Percentiles rank a stretch among this genome's conserved stretches.
Evolutionary conservation across 768 basidiomycete genomes (phyloP).

Genomic region (Kwoniella mangroviensis): DNA sequence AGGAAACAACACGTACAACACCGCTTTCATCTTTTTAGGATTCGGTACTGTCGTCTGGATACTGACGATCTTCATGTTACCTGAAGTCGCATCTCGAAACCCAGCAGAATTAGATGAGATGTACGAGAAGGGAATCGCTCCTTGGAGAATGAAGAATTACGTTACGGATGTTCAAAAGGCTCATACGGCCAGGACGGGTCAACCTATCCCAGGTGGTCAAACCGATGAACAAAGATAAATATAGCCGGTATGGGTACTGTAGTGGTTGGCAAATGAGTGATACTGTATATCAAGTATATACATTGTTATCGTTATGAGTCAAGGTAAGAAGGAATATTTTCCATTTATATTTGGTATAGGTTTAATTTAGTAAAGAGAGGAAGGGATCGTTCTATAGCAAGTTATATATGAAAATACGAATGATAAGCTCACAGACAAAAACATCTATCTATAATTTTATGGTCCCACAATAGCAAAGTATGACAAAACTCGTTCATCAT

Average conservation of each 20-base stretch:
- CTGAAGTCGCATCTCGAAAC: conserved; percentile 27
- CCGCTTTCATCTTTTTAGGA: conserved; percentile 21
- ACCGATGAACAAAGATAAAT: background rate
- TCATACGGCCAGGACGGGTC: conserved; percentile 17
- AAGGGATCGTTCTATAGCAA: no score
- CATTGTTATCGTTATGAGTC: no score
- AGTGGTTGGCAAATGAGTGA: no score
- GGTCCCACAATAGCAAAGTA: no score
- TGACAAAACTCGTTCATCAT: no score
- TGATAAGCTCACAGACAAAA: no score
- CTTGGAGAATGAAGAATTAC: conserved; percentile 25
- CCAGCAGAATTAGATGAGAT: conserved; percentile 40
- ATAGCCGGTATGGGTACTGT: background rate
- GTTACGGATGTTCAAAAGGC: conserved; percentile 30
- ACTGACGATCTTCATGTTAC: conserved; percentile 17
- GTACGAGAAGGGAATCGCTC: conserved; percentile 27
- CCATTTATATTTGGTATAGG: no score
- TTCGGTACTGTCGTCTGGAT: conserved; percentile 15
- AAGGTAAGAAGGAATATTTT: no score
- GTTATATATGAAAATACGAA: no score
- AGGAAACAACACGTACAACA: conserved; percentile 21
- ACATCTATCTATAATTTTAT: no score
- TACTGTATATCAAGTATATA: no score
- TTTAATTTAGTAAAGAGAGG: no score
- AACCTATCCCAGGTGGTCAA: background rate